Base-by-base conservation (phyloP, 176 grass and related monocot genomes). In the Eragrostis curvula region DNA sequence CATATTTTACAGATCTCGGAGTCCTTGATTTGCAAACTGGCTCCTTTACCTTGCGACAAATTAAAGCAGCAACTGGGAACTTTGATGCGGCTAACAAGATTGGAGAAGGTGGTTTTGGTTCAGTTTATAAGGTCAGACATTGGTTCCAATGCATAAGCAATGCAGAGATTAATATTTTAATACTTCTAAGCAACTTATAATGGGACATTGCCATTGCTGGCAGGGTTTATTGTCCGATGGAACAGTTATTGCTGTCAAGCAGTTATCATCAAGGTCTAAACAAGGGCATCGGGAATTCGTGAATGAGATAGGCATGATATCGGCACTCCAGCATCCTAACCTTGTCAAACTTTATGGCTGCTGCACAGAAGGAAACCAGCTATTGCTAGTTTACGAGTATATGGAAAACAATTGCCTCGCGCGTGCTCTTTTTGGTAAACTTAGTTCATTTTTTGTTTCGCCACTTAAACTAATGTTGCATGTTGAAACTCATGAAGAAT, bases 41-140 rank as follows among this genome's bases (percentile, higher is more conserved):
- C 40, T 88, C 88, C 44, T 98, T 98, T 74, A 91, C 92, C 75
- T 93, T 98, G 77, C 83, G 76, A 56, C 96, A 98, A 93, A 93
- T 98, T 30, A 98, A 98, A 91, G 78, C 68, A 60, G 92, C 92
- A 77, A 98, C 96, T 57, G 86, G 82, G 49, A 95, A 93, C 79
- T 98, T 98, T 6, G 82, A 95, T 75, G 36, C 56, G 65, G 84
- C 71, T 29, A 95, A 98, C 64, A 93, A 95, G 83, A 91, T 98
- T 60, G 96, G 96, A 15, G 96, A 98, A 93, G 96, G 96, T 56
- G 92, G 92, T 77, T 98, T 95, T 81, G 90, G 96, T 82, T 95
- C 96, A 60, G 96, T 98, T 68, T 95, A 98, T 55, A 98, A 95
- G 96, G 96, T 91, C 69, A 75, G 75, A n/a, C 66, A 21, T 32